phyloP scores from a whole-genome alignment of 2,329 filamentous ascomycete genomes.

The Fusarium tricinctum region DNA sequence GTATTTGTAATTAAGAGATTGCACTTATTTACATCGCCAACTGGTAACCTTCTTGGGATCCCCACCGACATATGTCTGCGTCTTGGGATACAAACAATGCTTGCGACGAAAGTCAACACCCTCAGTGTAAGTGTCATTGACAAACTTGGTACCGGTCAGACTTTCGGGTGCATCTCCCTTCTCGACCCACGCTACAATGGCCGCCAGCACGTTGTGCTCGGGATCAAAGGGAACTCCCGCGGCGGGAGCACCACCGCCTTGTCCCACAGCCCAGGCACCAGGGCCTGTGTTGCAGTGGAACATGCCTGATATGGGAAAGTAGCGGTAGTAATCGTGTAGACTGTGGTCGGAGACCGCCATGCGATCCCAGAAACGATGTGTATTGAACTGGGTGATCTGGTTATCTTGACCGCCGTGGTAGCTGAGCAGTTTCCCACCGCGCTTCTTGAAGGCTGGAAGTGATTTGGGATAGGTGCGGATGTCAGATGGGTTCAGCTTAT shows the following conservation, averaged over 20 bases:
- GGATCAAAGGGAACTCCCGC: conserved; percentile 48
- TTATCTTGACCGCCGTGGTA: conserved; percentile 35
- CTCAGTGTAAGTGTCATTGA: neutral
- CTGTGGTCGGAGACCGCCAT: conserved; percentile 45
- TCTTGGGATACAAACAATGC: conserved; percentile 28
- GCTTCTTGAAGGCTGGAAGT: conserved; percentile 24
- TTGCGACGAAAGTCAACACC: conserved; percentile 27
- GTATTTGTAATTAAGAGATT: too few species aligned
- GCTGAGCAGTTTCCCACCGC: conserved; percentile 26
- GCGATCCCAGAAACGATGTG: conserved; percentile 44
- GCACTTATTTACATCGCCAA: conserved; percentile 13
- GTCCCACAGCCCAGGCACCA: conserved; percentile 58
- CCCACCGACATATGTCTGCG: conserved; percentile 22
- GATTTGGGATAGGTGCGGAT: conserved; percentile 19
- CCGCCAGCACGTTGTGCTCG: conserved; percentile 61
- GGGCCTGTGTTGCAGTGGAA: conserved; percentile 63
- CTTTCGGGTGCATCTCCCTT: conserved; percentile 57
- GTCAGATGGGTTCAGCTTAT: conserved; percentile 21
- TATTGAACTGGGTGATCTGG: conserved; percentile 41
- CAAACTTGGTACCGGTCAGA: conserved; percentile 54
- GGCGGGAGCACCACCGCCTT: conserved; percentile 37
- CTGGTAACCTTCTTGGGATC: neutral
- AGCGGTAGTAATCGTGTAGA: conserved; percentile 64
- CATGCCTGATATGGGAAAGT: conserved; percentile 67
- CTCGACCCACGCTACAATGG: conserved; percentile 65